Base-by-base conservation (phyloP, 2,329 filamentous ascomycete genomes). In the Aureobasidium lini region DNA sequence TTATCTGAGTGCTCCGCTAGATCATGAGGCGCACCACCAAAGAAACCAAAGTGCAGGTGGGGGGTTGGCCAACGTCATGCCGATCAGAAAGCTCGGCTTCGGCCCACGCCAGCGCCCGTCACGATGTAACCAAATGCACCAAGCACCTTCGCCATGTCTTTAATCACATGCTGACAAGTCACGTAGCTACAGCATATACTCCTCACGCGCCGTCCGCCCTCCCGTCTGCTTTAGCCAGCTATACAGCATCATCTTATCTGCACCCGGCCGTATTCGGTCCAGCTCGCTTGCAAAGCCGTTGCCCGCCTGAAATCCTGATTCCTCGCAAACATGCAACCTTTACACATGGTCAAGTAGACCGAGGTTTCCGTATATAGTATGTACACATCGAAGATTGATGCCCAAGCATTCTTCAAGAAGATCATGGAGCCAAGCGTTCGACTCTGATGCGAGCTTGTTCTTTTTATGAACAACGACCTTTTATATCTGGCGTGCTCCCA, bases 21-120 rank as follows among this genome's bases (percentile, higher is more conserved):
- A 50, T 49, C 32, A 52, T 52, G 48, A 52, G 49, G 49, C 49
- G 49, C 49, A 53, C 48, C 48, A 18, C 47, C 13, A n/a, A 29
- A 42, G 50, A 54, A 42, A 40, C 37, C 16, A 31, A 32, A 40
- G 36, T 31, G 52, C 31, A 57, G 53, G 53, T 57, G 53, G 53
- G 53, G 44, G 37, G 13, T 37, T 50, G 23, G 28, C n/a, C 37
- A 32, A 56, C 39, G 52, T 43, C 52, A 44, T 56, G 39, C n/a
- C n/a, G 13, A 56, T 44, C 39, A 34, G 13, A 34, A 15, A 34
- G 31, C 18, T 57, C 31, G 29, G 34, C 53, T 39, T 57, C 40
- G 29, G 15, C 15, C 9, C 23, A 23, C 23, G 23, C 23, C 42
- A 29, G 18, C 29, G 29, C 32, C 10, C 39, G 15, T 54, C 29